phyloP scores from a whole-genome alignment of 1,284 basidiomycete genomes.

The Ceraceosorus guamensis region DNA sequence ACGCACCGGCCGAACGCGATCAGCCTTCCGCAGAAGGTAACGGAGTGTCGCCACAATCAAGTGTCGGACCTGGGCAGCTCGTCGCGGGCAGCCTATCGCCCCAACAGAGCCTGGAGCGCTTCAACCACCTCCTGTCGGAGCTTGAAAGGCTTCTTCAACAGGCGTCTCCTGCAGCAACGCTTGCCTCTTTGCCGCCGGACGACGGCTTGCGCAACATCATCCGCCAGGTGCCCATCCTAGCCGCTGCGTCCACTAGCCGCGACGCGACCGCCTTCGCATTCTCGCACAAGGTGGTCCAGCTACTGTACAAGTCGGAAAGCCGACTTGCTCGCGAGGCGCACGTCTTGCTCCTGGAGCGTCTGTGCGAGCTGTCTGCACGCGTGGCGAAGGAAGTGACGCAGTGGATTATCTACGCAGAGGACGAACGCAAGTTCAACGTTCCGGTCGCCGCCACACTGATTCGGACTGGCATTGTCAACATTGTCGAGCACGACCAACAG shows the following conservation, averaged over 20 bases:
- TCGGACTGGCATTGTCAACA: conserved; percentile 71
- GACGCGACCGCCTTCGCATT: conserved; percentile 81
- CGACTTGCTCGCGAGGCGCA: conserved; percentile 54
- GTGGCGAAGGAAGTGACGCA: conserved; percentile 93
- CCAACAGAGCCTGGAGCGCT: conserved; percentile 48
- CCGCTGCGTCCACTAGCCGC: conserved; percentile 67
- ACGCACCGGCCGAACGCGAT: conserved; percentile 17
- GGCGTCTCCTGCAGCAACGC: conserved; percentile 21
- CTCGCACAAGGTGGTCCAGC: conserved; percentile 79
- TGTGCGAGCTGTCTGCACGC: conserved; percentile 82
- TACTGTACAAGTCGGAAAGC: conserved; percentile 44
- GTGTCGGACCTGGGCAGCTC: background rate
- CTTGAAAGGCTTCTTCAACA: conserved; percentile 37
- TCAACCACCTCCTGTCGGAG: conserved; percentile 37
- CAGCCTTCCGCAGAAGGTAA: conserved; percentile 9
- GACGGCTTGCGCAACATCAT: conserved; percentile 79
- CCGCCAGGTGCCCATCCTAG: conserved; percentile 70
- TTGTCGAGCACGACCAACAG: conserved; percentile 78
- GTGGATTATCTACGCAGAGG: conserved; percentile 94
- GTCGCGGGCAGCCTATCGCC: conserved; percentile 11
- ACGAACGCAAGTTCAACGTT: conserved; percentile 87
- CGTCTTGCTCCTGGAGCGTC: conserved; percentile 74
- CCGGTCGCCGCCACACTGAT: conserved; percentile 84
- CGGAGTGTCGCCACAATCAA: too few species aligned
- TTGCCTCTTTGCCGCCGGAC: conserved; percentile 56